Conservation (phyloP, 176 grass and related monocot genomes). For the Tillandsia fasciculata region DNA sequence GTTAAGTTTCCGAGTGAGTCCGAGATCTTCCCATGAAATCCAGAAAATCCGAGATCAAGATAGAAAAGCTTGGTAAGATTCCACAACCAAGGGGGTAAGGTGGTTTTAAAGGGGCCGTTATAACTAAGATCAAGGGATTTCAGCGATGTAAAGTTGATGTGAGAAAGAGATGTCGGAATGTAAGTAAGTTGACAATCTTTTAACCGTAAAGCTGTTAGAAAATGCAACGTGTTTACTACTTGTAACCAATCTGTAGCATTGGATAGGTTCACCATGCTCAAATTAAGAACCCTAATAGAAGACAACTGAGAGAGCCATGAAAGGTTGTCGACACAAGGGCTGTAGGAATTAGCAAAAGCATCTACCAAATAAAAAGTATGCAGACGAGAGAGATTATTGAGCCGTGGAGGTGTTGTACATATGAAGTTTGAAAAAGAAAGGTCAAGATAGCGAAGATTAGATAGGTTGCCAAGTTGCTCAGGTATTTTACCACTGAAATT, state of each 20-base stretch:
- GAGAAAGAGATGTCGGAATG: neutral
- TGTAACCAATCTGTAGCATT: constrained; percentile 1
- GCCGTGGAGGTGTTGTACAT: too few relatives aligned
- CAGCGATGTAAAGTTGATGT: constrained; percentile 1
- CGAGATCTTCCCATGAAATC: neutral
- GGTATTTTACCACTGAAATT: too few relatives aligned
- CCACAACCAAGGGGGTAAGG: neutral
- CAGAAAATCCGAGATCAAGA: neutral
- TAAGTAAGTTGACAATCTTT: too few relatives aligned
- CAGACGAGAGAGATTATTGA: too few relatives aligned
- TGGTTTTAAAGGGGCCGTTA: neutral
- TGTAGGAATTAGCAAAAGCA: too few relatives aligned
- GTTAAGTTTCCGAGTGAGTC: neutral
- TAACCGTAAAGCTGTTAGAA: too few relatives aligned
- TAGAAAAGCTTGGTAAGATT: neutral
- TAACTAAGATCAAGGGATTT: neutral
- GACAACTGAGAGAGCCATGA: constrained; percentile 21
- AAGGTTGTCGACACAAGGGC: neutral
- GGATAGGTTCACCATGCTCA: neutral
- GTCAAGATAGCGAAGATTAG: too few relatives aligned
- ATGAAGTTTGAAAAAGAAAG: too few relatives aligned
- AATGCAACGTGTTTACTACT: constrained; percentile 18
- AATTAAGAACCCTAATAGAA: neutral
- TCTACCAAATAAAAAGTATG: too few relatives aligned
- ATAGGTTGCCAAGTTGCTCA: too few relatives aligned